These are phyloP conservation scores for Picea glauca DNA, from an alignment of 75 land plant species.

Conservation along the genomic window DNA sequence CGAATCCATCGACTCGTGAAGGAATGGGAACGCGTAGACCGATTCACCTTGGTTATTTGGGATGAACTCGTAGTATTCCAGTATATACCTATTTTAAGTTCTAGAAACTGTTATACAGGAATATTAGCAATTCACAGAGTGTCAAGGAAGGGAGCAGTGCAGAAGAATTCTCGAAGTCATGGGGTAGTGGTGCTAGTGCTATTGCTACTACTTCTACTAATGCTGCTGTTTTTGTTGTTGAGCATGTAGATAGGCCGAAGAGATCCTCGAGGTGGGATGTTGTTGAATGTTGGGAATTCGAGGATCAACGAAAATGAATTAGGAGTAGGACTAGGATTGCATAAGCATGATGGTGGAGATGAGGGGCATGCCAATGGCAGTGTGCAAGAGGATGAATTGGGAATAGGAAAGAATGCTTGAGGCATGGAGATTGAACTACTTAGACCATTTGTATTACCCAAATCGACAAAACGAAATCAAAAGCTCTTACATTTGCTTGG, in stretches of 20 bases:
- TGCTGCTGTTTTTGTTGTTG: background rate
- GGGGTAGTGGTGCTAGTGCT: slow-evolving; percentile 17
- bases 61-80: no score
- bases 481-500: no score
- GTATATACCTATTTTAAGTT: no score
- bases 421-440: no score
- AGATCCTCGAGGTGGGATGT: slow-evolving; percentile 31
- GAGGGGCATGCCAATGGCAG: slow-evolving; percentile 26
- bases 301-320: slow-evolving; percentile 24
- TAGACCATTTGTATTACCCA: no score
- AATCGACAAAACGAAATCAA: no score
- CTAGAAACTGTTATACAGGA: no score
- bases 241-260: slow-evolving; percentile 11
- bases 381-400: slow-evolving; percentile 29
- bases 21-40: no score
- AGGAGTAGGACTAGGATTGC: slow-evolving; percentile 22
- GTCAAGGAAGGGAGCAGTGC: slow-evolving; percentile 11
- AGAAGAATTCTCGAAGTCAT: slow-evolving; percentile 13
- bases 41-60: no score
- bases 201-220: slow-evolving; percentile 12
- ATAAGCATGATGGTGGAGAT: slow-evolving; percentile 22
- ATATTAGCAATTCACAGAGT: background rate
- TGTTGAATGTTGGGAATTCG: slow-evolving; percentile 4
- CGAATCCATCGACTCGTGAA: no score
- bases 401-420: slow-evolving; percentile 13